These are phyloP conservation scores for Geotrichum candidum DNA, from an alignment of 1,139 yeast genomes.

Conservation along the genomic window DNA sequence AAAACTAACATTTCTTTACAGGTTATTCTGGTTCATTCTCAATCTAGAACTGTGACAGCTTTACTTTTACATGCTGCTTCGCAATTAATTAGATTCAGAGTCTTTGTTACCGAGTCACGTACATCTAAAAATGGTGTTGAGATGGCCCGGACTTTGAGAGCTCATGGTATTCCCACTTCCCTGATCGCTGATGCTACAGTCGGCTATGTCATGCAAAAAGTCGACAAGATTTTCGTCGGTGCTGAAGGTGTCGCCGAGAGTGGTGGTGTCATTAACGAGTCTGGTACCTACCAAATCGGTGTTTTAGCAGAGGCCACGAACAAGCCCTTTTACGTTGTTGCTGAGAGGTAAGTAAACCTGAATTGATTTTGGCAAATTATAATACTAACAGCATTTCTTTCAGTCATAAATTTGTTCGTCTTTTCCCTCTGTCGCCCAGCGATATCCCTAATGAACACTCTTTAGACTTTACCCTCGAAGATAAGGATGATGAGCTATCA, in stretches of 20 bases:
- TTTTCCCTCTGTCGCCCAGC: slow-evolving; percentile 90
- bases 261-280: slow-evolving; percentile 94
- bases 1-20: not conserved
- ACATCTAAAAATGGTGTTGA: slow-evolving; percentile 75
- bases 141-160: slow-evolving; percentile 65
- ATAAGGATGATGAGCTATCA: slow-evolving; percentile 27
- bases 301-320: slow-evolving; percentile 85
- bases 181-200: slow-evolving; percentile 90
- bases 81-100: slow-evolving; percentile 74
- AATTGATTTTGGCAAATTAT: not conserved
- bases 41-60: slow-evolving; percentile 82
- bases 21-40: slow-evolving; percentile 77
- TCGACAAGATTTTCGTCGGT: slow-evolving; percentile 90
- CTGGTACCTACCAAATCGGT: slow-evolving; percentile 93
- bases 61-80: slow-evolving; percentile 69
- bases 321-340: slow-evolving; percentile 89
- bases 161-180: slow-evolving; percentile 84
- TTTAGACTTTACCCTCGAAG: slow-evolving; percentile 33
- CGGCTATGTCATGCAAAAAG: slow-evolving; percentile 84
- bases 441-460: slow-evolving; percentile 66
- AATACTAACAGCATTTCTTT: not conserved
- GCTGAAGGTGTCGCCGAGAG: slow-evolving; percentile 99
- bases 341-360: slow-evolving; percentile 43
- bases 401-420: slow-evolving; percentile 87
- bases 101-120: slow-evolving; percentile 87